phyloP scores from a whole-genome alignment of 148 eudicot species.

The Nepenthes gracilis region DNA sequence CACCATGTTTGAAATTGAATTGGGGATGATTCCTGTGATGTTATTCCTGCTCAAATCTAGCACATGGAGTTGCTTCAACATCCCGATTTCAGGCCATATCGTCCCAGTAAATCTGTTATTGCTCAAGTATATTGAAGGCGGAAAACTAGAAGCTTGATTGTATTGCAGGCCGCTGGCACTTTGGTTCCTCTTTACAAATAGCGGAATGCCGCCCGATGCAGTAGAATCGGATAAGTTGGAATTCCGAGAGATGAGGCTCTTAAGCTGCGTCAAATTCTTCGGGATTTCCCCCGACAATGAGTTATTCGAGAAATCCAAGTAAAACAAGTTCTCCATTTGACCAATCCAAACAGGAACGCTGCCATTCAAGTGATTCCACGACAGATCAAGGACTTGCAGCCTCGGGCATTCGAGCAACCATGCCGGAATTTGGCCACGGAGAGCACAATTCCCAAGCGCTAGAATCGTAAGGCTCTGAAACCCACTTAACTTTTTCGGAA shows the following conservation, averaged over 20 bases:
- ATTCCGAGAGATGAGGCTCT: constrained; percentile 36
- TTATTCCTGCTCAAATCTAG: constrained; percentile 71
- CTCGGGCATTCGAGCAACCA: constrained; percentile 51
- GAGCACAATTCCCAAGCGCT: constrained; percentile 65
- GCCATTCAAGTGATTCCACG: constrained; percentile 75
- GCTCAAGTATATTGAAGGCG: constrained; percentile 67
- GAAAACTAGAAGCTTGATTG: constrained; percentile 77
- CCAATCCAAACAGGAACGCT: constrained; percentile 68
- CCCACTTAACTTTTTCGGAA: constrained; percentile 35
- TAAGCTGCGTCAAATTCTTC: constrained; percentile 40
- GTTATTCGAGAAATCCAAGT: constrained; percentile 79
- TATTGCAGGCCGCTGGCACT: constrained; percentile 63
- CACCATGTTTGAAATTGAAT: constrained; percentile 51
- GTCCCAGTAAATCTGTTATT: constrained; percentile 54
- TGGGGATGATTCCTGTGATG: constrained; percentile 61
- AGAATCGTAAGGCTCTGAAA: constrained; percentile 41
- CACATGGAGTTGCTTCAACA: constrained; percentile 67
- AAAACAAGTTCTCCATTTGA: constrained; percentile 64
- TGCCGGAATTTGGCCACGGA: constrained; percentile 48
- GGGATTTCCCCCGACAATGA: constrained; percentile 75
- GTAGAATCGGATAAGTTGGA: constrained; percentile 24
- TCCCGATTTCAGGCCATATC: constrained; percentile 58
- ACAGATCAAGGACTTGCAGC: constrained; percentile 71
- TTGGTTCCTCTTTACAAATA: constrained; percentile 73
- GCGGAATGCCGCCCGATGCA: constrained; percentile 45